Evolutionary conservation across 2,329 filamentous ascomycete species (phyloP).

Genomic region (Fusarium sp.): DNA sequence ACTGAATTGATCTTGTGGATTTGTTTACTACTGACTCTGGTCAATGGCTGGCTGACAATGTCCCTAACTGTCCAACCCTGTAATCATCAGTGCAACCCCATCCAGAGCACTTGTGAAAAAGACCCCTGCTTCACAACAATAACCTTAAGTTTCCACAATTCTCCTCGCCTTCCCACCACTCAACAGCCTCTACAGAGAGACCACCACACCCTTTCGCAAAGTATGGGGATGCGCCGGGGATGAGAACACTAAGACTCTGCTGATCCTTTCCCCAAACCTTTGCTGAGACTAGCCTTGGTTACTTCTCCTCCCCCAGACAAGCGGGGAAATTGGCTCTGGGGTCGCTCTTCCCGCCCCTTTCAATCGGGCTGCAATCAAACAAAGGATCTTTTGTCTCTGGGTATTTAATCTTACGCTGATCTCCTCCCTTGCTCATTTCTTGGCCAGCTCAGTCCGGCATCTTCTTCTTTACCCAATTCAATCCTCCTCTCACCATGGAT

Average conservation of each 20-base stretch:
- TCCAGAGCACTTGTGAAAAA: no score
- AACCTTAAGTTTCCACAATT: constrained; percentile 25
- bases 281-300: neutral
- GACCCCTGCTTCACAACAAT: constrained; percentile 13
- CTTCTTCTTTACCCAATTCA: neutral
- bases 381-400: neutral
- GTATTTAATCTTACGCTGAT: constrained; percentile 24
- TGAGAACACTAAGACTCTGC: constrained; percentile 15
- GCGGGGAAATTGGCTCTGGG: constrained; percentile 1
- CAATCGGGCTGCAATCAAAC: neutral
- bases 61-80: neutral
- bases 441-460: neutral
- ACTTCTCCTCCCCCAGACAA: constrained; percentile 3
- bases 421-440: neutral
- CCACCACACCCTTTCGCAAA: neutral
- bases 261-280: constrained; percentile 23
- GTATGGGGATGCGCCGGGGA: constrained; percentile 20
- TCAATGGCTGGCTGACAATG: neutral
- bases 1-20: neutral
- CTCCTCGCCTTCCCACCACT: neutral
- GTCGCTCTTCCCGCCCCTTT: neutral
- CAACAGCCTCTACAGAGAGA: no score
- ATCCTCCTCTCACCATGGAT: constrained; percentile 2
- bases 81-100: constrained; percentile 20
- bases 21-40: neutral